These are phyloP conservation scores for Ceratocystis ficicola DNA, from an alignment of 2,329 filamentous ascomycete species.

Conservation along the genomic window DNA sequence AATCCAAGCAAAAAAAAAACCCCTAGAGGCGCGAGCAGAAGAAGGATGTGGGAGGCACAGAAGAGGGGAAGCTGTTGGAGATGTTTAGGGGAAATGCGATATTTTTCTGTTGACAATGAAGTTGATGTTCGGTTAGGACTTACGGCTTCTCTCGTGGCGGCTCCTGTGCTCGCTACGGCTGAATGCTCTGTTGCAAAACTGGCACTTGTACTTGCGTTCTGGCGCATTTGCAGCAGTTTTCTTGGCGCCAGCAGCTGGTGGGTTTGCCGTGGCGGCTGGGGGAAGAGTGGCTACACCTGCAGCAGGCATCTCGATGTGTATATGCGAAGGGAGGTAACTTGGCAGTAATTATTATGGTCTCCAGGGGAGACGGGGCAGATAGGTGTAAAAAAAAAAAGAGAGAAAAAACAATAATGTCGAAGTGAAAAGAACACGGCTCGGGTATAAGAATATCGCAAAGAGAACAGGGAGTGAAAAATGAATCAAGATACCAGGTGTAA, in stretches of 20 bases:
- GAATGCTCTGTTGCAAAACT: conserved; percentile 96
- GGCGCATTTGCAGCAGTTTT: conserved; percentile 36
- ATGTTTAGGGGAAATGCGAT: no score
- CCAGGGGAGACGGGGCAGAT: no score
- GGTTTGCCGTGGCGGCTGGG: conserved; percentile 62
- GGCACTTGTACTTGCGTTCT: conserved; percentile 99
- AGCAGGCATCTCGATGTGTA: conserved; percentile 51
- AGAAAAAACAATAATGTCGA: not conserved
- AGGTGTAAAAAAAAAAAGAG: not conserved
- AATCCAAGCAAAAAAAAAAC: conserved; percentile 13
- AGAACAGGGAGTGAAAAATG: conserved; percentile 5
- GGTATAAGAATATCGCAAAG: conserved; percentile 3
- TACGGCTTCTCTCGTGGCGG: conserved; percentile 95
- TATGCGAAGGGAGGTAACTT: conserved; percentile 23
- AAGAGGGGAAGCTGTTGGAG: no score
- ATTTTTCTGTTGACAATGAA: not conserved
- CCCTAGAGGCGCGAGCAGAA: not conserved
- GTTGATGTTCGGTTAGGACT: conserved; percentile 36
- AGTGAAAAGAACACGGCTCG: conserved; percentile 6
- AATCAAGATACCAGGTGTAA: not conserved
- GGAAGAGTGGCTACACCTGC: conserved; percentile 56
- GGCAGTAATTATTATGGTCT: not conserved
- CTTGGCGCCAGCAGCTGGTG: conserved; percentile 39
- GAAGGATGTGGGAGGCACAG: not conserved
- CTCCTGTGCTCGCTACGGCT: conserved; percentile 95